Evolutionary conservation across 164 flowering plant genomes (phyloP), one percentile per base, ranked within the genome.

Genomic region (Warburgia ugandensis): DNA sequence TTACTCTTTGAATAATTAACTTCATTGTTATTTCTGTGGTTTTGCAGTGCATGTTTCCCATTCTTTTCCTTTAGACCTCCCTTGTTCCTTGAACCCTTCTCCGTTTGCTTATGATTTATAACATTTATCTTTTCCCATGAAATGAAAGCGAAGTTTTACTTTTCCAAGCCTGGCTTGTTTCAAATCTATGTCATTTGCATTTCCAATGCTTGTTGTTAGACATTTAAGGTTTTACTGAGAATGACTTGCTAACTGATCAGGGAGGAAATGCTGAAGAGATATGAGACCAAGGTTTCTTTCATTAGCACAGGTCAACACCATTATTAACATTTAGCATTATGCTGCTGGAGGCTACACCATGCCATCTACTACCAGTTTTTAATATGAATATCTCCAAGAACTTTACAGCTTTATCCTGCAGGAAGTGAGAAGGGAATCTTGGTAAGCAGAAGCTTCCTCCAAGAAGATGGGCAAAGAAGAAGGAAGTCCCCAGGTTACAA

Each of bases 391-490:
- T 14, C 16, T 6, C 19, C 49, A 1, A 22, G 30, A 45, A 23
- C 6, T 22, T 23, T n/a, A 12, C 20, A 16, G 13, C n/a, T 29
- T 42, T 29, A 6, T 17, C 46, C 10, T 30, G 29, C 9, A 29
- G 20, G 51, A 48, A 48, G 14, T 6, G 37, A 37, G 36, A 21
- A 29, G 36, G 25, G 10, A 46, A 4, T 7, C 16, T 29, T 17
- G 4, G 36, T 17, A 12, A 31, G 29, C 16, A 19, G 25, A 48
- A 48, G 51, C 51, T 19, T 16, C 21, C 26, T 57, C 40, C 58
- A 55, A 59, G 54, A 56, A 43, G 23, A 81, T 77, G 86, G 68
- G 66, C n/a, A 73, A 59, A 48, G 82, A 72, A 27, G 77, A 67
- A 31, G 38, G 14, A 58, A 45, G 32, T 32, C 31, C 49, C n/a